Evolutionary conservation across 192 early-diverging fungal species (phyloP), one percentile per base, ranked within the genome.

Genomic region (Linnemannia zychae): DNA sequence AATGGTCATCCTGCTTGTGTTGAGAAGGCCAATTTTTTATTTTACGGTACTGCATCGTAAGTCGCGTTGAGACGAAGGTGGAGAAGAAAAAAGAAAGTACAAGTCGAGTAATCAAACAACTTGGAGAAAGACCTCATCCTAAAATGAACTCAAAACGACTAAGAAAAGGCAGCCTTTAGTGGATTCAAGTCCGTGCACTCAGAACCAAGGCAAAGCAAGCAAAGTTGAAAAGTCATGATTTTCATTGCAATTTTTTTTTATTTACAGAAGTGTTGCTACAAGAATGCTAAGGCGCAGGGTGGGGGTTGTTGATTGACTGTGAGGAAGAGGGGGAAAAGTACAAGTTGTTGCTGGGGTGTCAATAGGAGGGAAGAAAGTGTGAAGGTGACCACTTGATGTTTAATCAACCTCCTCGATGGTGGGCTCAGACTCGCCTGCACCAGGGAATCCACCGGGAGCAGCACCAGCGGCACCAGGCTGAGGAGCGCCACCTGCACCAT

Each of bases 361-460:
- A n/a, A 48, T 65, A 38, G n/a, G 22, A 47, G 6, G 17, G 48
- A 57, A 33, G 9, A 40, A 60, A 63, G 57, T 22, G 57, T 11
- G 57, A 13, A 24, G n/a, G 16, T 50, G 13, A 18, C 31, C 28
- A 36, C 22, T 70, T 33, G 24, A 34, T 36, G 31, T 44, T 92
- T 94, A 94, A 87, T 94, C 93, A 74, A 94, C 93, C 88, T 93
- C 94, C 88, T 95, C 94, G 47, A 95, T 94, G 68, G 91, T 93
- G 7, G 94, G 94, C 38, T 92, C 93, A 44, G 79, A 76, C 22
- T 60, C 72, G 38, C 81, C 86, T 38, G 50, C 60, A n/a, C 82
- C 77, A 76, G 78, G 93, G 92, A 92, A 92, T 57, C 93, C 95
- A 50, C 95, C 94, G 5, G 93, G 89, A 66, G 91, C 90, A 48